Conservation (phyloP, 495 filamentous ascomycete species). For the Hypoxylon fuscum region DNA sequence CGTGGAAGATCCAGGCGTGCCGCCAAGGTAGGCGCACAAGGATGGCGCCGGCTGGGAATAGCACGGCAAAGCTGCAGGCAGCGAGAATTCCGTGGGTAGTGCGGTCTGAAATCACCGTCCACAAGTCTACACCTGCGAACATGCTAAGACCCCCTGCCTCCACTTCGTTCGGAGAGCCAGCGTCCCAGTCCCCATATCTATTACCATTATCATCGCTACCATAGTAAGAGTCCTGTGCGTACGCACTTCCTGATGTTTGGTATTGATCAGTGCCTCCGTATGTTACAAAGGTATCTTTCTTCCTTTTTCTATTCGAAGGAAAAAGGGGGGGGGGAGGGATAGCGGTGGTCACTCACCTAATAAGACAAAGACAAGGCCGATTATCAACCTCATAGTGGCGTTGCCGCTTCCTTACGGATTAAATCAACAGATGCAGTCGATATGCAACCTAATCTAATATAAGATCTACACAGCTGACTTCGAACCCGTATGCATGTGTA, state of each 20-base stretch:
- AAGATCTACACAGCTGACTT: not conserved
- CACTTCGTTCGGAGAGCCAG: slow-evolving; percentile 7
- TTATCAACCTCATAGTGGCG: slow-evolving; percentile 8
- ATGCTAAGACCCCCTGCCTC: slow-evolving; percentile 8
- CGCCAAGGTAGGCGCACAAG: slow-evolving; percentile 59
- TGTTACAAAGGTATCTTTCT: too few relatives aligned
- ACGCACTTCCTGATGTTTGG: slow-evolving; percentile 1
- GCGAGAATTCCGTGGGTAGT: slow-evolving; percentile 55
- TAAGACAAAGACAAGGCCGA: slow-evolving; percentile 15
- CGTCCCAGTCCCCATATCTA: not conserved
- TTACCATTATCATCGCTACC: not conserved
- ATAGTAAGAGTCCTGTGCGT: slow-evolving; percentile 11
- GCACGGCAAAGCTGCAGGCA: slow-evolving; percentile 54
- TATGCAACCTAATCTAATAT: slow-evolving; percentile 4
- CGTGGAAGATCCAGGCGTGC: slow-evolving; percentile 58
- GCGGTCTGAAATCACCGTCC: slow-evolving; percentile 30
- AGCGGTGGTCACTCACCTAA: slow-evolving; percentile 20
- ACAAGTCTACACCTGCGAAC: slow-evolving; percentile 39
- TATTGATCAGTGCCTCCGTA: not conserved
- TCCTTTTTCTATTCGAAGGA: too few relatives aligned
- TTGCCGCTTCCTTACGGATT: not conserved
- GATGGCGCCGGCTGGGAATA: slow-evolving; percentile 66
- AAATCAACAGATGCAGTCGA: not conserved
- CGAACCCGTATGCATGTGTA: not conserved
- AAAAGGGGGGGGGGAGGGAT: too few relatives aligned